Percentiles rank a stretch among this genome's conserved stretches.
These are phyloP conservation scores for Epichloe amarillans DNA, from an alignment of 2,329 filamentous ascomycete species.

Conservation along the genomic window DNA sequence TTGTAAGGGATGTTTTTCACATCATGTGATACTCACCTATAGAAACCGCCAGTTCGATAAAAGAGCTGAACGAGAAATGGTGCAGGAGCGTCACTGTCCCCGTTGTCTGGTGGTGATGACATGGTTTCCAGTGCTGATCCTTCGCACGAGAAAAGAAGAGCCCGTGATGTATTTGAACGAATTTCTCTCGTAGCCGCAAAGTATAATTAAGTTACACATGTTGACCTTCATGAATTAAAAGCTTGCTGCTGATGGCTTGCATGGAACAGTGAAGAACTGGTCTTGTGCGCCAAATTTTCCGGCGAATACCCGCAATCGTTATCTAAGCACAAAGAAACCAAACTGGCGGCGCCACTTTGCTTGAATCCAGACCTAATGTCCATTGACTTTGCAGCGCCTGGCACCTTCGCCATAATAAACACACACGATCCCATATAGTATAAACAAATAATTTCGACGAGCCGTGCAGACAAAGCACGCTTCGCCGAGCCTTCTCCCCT, in stretches of 20 bases:
- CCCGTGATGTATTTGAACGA: neutral
- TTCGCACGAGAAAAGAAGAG: neutral
- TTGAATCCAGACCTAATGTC: no score
- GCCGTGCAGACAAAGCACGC: neutral
- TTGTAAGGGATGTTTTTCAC: neutral
- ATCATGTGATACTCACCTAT: slow-evolving; percentile 36
- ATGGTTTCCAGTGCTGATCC: slow-evolving; percentile 5
- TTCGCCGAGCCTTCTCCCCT: slow-evolving; percentile 8
- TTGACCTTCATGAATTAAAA: neutral
- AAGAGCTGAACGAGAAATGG: slow-evolving; percentile 81
- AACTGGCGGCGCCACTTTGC: no score
- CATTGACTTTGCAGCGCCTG: no score
- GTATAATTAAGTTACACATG: neutral
- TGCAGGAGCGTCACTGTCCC: slow-evolving; percentile 54
- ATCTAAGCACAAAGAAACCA: neutral
- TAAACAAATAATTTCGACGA: neutral
- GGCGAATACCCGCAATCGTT: slow-evolving; percentile 18
- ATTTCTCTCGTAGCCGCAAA: neutral
- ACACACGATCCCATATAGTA: neutral
- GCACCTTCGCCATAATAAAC: no score
- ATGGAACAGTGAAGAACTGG: neutral
- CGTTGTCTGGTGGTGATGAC: slow-evolving; percentile 21
- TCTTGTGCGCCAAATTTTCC: slow-evolving; percentile 9
- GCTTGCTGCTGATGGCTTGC: neutral
- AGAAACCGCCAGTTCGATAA: slow-evolving; percentile 61